phyloP scores from a whole-genome alignment of 2,329 filamentous ascomycete species.

The Trichoderma koningiopsis region DNA sequence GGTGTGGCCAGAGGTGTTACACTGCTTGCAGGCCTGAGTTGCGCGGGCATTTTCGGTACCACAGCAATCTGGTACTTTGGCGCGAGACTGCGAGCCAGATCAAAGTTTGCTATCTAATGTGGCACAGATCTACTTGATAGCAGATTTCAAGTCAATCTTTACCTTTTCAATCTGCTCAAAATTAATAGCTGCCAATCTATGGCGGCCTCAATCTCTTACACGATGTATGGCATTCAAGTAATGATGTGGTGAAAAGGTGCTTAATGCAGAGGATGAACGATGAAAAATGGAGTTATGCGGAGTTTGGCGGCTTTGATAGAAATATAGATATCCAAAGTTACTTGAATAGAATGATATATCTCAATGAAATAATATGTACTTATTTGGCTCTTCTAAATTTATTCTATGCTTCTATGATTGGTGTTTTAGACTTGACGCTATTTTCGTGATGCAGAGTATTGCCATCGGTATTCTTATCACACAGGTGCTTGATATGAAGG shows the following conservation, averaged over 20 bases:
- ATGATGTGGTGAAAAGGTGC: not conserved
- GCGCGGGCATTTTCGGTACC: slow-evolving; percentile 26
- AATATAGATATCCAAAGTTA: not conserved
- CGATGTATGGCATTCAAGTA: not conserved
- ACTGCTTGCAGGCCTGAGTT: slow-evolving; percentile 28
- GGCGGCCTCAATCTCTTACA: not conserved
- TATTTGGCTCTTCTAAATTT: not conserved
- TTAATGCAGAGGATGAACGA: not conserved
- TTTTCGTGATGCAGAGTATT: no score
- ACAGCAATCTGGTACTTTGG: slow-evolving; percentile 24
- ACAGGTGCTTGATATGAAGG: no score
- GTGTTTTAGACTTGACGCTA: not conserved
- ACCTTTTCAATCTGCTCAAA: not conserved
- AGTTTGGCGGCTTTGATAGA: not conserved
- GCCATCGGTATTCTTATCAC: no score
- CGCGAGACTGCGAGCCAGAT: slow-evolving; percentile 14
- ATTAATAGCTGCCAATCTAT: not conserved
- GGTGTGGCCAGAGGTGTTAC: slow-evolving; percentile 29
- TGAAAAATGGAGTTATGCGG: not conserved
- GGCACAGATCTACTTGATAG: not conserved
- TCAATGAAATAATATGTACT: not conserved
- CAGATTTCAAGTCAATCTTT: not conserved
- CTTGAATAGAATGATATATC: not conserved
- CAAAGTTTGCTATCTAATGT: slow-evolving; percentile 24
- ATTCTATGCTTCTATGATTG: not conserved